Percentiles rank a stretch among this genome's conserved stretches.
Conservation (phyloP, 768 basidiomycete genomes). For the Pholiota molesta region DNA sequence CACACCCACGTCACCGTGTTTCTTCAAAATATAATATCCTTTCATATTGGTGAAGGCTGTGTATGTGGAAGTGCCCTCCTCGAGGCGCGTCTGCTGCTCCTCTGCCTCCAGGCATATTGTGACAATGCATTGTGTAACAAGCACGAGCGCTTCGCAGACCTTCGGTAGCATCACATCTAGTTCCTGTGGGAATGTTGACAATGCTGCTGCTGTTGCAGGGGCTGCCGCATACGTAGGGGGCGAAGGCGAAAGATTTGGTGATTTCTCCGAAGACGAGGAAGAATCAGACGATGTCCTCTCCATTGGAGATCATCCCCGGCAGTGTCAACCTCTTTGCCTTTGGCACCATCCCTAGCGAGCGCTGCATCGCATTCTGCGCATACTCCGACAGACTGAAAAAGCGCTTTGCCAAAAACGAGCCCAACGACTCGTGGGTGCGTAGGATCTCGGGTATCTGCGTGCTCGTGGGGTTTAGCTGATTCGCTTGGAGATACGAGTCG, state of each 20-base stretch:
- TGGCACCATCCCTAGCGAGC: conserved; percentile 41
- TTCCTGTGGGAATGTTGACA: conserved; percentile 38
- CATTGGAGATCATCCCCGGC: background rate
- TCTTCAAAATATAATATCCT: conserved; percentile 46
- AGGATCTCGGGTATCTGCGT: conserved; percentile 33
- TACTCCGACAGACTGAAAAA: conserved; percentile 68
- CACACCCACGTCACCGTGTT: conserved; percentile 46
- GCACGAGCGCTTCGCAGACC: conserved; percentile 78
- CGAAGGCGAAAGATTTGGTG: conserved; percentile 8
- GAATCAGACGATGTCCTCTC: conserved; percentile 22
- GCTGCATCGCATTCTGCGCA: conserved; percentile 53
- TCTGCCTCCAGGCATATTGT: conserved; percentile 62
- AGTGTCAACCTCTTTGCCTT: conserved; percentile 5
- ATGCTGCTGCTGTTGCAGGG: conserved; percentile 14
- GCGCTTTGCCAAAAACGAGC: conserved; percentile 59
- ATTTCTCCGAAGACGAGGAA: conserved; percentile 12
- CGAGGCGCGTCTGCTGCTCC: conserved; percentile 27
- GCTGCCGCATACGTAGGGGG: conserved; percentile 3
- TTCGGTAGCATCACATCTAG: conserved; percentile 76
- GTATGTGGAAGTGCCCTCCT: conserved; percentile 20
- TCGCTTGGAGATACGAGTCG: conserved; percentile 79
- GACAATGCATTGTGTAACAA: conserved; percentile 76
- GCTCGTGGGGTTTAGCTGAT: conserved; percentile 34
- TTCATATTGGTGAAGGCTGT: conserved; percentile 35
- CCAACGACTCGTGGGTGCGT: conserved; percentile 45